Evolutionary conservation across 2,329 filamentous ascomycete genomes (phyloP).

Genomic region (Venturia nashicola): DNA sequence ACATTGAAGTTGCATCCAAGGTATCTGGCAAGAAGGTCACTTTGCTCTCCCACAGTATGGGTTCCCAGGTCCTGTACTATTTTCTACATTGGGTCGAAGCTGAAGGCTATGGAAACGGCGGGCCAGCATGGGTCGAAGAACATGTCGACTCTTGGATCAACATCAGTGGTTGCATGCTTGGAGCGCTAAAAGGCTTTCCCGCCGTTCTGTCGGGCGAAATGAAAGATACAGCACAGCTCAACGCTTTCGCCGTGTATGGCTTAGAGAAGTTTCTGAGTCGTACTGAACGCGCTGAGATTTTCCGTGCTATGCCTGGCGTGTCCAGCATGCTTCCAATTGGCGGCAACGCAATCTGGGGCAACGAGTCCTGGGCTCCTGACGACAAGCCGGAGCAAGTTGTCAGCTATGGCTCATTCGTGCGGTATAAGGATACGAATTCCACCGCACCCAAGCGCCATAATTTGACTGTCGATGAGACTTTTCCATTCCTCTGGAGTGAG

Average conservation of each 20-base stretch:
- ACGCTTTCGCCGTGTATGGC: constrained; percentile 91
- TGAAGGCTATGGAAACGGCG: constrained; percentile 64
- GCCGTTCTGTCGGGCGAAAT: constrained; percentile 92
- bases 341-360: constrained; percentile 90
- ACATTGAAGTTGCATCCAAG: constrained; percentile 75
- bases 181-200: constrained; percentile 79
- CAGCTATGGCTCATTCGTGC: constrained; percentile 71
- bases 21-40: constrained; percentile 69
- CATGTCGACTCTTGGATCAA: constrained; percentile 96
- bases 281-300: constrained; percentile 83
- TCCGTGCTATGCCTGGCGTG: constrained; percentile 92
- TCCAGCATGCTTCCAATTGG: constrained; percentile 95
- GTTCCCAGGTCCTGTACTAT: constrained; percentile 84
- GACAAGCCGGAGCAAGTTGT: constrained; percentile 61
- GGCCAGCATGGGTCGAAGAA: constrained; percentile 77
- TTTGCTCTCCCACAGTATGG: constrained; percentile 92
- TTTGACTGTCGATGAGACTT: constrained; percentile 64
- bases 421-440: constrained; percentile 59
- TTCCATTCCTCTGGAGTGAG: constrained; percentile 66
- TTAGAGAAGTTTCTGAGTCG: constrained; percentile 90
- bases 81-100: constrained; percentile 75
- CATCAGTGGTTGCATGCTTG: constrained; percentile 94
- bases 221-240: constrained; percentile 94
- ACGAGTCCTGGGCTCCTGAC: constrained; percentile 75
- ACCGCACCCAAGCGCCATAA: constrained; percentile 42